These are phyloP conservation scores for Boletus coccyginus DNA, from an alignment of 768 basidiomycete species.

Conservation along the genomic window DNA sequence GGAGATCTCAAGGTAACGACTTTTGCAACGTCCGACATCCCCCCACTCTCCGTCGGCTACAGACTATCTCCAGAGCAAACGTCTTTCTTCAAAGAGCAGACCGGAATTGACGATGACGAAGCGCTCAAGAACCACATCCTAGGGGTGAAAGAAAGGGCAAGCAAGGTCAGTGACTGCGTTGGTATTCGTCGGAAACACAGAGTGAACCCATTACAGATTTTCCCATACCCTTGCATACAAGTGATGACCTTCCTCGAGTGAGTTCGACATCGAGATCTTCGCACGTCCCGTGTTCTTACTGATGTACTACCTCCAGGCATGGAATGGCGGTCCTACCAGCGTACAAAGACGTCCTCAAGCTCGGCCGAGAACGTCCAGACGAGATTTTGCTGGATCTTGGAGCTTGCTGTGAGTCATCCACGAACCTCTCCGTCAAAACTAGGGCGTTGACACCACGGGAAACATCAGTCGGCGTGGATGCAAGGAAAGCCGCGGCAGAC, in stretches of 20 bases:
- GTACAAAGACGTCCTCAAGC: constrained; percentile 29
- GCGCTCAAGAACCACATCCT: constrained; percentile 30
- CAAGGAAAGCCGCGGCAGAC: constrained; percentile 39
- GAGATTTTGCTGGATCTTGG: constrained; percentile 44
- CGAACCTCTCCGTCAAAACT: not conserved
- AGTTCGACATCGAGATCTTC: not conserved
- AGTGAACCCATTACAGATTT: constrained; percentile 11
- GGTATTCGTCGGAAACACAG: not conserved
- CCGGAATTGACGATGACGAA: constrained; percentile 27
- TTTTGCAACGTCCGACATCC: not conserved
- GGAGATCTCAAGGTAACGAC: not conserved
- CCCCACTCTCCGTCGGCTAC: not conserved
- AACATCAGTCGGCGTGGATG: constrained; percentile 30
- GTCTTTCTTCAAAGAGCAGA: constrained; percentile 27
- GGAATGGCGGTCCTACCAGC: constrained; percentile 6
- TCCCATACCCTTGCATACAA: constrained; percentile 29
- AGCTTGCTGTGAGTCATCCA: constrained; percentile 37
- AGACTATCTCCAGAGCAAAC: constrained; percentile 5
- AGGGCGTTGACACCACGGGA: not conserved
- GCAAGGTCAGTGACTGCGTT: not conserved
- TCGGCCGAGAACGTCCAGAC: constrained; percentile 34
- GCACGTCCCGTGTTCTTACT: not conserved
- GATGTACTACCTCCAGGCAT: not conserved
- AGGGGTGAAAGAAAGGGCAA: constrained; percentile 25
- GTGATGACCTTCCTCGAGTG: constrained; percentile 23